A percentile compares a stretch with the other conserved stretches of the same genome.
Evolutionary conservation across 148 eudicot species (phyloP).

Genomic region (Nepenthes mirabilis): DNA sequence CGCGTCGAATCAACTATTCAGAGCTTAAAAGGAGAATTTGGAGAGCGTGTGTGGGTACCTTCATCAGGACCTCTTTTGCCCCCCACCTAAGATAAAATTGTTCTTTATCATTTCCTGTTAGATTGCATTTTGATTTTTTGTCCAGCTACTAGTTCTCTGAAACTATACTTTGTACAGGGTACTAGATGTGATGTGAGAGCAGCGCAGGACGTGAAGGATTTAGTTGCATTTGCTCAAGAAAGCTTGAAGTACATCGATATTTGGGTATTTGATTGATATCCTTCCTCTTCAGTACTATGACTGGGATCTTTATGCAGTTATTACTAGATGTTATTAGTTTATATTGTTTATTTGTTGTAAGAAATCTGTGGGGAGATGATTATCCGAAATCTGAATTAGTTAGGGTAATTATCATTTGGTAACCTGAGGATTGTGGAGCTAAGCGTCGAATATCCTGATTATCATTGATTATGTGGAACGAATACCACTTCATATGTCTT

Average conservation of each 20-base stretch:
- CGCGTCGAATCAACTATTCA: constrained; percentile 64
- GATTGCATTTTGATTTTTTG: no score
- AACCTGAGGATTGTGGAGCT: no score
- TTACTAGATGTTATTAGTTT: no score
- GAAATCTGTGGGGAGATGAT: no score
- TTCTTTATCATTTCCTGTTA: background rate
- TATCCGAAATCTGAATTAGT: background rate
- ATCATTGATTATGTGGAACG: no score
- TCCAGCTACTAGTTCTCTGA: background rate
- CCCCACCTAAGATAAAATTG: background rate
- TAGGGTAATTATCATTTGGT: no score
- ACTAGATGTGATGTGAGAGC: constrained; percentile 74
- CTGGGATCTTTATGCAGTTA: background rate
- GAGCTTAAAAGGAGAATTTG: constrained; percentile 51
- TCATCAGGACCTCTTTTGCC: constrained; percentile 22
- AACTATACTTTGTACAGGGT: constrained; percentile 37
- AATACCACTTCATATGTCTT: no score
- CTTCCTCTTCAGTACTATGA: constrained; percentile 3
- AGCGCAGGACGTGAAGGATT: constrained; percentile 59
- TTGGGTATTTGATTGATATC: constrained; percentile 47
- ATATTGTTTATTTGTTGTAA: no score
- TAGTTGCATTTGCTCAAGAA: constrained; percentile 74
- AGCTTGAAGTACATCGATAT: constrained; percentile 67
- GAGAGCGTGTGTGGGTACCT: constrained; percentile 99
- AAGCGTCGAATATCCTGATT: no score